Evolutionary conservation across 257 asterid genomes (phyloP).

Genomic region (Przewalskia tangutica): DNA sequence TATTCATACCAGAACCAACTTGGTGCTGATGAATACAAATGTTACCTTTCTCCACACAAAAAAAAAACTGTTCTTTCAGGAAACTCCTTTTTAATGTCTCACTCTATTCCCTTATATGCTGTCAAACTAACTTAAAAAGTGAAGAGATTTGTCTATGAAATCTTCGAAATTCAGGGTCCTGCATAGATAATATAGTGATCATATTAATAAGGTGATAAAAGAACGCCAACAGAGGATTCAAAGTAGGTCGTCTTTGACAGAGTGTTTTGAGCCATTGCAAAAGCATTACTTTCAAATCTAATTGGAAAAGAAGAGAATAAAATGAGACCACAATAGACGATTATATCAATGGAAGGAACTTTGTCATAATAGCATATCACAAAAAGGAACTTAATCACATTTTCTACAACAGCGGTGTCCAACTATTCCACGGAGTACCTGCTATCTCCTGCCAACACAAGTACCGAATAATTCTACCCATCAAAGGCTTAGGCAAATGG

Average conservation of each 20-base stretch:
- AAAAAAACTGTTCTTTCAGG: too few relatives aligned
- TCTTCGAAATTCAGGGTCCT: neutral
- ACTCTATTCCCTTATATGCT: neutral
- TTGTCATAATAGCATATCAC: neutral
- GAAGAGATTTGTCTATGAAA: neutral
- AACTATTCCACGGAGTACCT: neutral
- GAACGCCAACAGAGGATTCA: neutral
- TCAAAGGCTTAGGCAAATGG: neutral
- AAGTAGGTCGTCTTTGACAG: neutral
- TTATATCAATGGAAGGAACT: neutral
- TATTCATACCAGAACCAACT: too few relatives aligned
- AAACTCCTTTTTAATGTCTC: too few relatives aligned
- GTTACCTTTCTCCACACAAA: too few relatives aligned
- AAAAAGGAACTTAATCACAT: neutral
- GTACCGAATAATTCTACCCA: neutral
- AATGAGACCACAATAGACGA: neutral
- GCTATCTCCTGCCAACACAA: too few relatives aligned
- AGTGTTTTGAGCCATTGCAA: neutral
- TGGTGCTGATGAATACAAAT: too few relatives aligned
- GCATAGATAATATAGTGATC: neutral
- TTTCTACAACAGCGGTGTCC: neutral
- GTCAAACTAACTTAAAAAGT: neutral
- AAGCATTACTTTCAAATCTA: neutral
- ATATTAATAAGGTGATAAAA: neutral
- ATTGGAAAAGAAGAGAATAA: neutral